Percentiles rank a stretch among this genome's conserved stretches.
phyloP scores from a whole-genome alignment of 2,329 filamentous ascomycete genomes.

The Xylaria polymorpha region DNA sequence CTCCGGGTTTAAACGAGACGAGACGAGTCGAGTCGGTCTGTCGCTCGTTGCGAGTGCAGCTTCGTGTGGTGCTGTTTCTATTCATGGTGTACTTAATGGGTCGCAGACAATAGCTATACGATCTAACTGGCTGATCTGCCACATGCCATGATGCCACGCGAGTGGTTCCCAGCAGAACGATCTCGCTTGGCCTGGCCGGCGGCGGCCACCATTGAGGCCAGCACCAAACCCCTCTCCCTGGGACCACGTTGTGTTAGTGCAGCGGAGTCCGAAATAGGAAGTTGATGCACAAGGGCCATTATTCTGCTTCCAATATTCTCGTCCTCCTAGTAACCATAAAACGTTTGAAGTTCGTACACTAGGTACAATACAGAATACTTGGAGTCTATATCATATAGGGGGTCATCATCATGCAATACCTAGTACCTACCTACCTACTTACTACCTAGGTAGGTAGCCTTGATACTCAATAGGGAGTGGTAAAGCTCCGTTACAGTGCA shows the following conservation, averaged over 20 bases:
- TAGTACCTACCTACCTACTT: too few species aligned
- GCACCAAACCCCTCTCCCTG: background rate
- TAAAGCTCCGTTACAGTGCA: background rate
- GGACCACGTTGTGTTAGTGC: slow-evolving; percentile 30
- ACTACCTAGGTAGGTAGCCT: too few species aligned
- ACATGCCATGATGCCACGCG: slow-evolving; percentile 33
- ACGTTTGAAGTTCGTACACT: background rate
- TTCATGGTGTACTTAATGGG: background rate
- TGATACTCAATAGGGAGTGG: background rate
- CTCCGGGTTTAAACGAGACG: background rate
- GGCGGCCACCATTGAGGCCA: slow-evolving; percentile 6
- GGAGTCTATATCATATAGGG: slow-evolving; percentile 2
- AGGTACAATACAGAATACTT: background rate
- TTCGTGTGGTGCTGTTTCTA: slow-evolving; percentile 5
- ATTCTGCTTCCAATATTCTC: slow-evolving; percentile 8
- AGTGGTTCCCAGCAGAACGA: slow-evolving; percentile 19
- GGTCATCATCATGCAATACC: background rate
- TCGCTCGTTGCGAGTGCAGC: background rate
- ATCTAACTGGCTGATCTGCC: slow-evolving; percentile 18
- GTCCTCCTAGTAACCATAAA: background rate
- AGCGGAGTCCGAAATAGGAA: slow-evolving; percentile 32
- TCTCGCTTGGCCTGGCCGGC: slow-evolving; percentile 18
- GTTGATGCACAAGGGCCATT: slow-evolving; percentile 15
- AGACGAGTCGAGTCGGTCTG: background rate
- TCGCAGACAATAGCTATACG: background rate